Evolutionary conservation across 2,329 filamentous ascomycete species (phyloP), one percentile per base, ranked within the genome.

Genomic region (Pseudopithomyces maydicus): DNA sequence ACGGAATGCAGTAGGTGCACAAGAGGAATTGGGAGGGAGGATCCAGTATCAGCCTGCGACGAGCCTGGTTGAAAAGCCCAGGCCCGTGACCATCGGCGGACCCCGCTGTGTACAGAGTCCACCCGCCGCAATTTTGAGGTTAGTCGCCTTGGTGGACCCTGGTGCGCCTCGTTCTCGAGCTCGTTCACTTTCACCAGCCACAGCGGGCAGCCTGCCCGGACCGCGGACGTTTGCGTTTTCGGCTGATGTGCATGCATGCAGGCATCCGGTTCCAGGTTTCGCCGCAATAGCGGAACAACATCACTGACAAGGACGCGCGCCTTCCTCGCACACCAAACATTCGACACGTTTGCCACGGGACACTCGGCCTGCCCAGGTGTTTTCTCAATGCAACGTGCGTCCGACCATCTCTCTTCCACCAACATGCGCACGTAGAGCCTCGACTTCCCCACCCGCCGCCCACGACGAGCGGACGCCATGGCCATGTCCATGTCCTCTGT

Each of bases 71-170:
- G 45, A 47, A 41, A 56, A 57, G 58, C 58, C 63, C 60, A 68
- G 66, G 64, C 72, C 73, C 67, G 68, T 74, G 70, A 70, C 67
- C 66, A 63, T 65, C 70, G 69, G 72, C 66, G 69, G 69, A 63
- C 59, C 53, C 52, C 61, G 63, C 60, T 58, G 55, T 47, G 44
- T 59, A 41, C 47, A 57, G 61, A 63, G 59, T 52, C 46, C 61
- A 64, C 59, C 60, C 63, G 63, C 63, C 61, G 63, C 61, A 61
- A 23, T 33, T 61, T 49, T 44, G 29, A 54, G 61, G n/a, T 52
- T 71, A 69, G 67, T 57, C 59, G 12, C 46, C 6, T 14, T 55
- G 45, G 38, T 44, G 35, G 39, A 50, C 41, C 23, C 49, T 35
- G 53, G 58, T 52, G 45, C 54, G 50, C 59, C 55, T 52, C 49